Base-by-base conservation (phyloP, 2,329 filamentous ascomycete species). In the Aspergillus intermedius region DNA sequence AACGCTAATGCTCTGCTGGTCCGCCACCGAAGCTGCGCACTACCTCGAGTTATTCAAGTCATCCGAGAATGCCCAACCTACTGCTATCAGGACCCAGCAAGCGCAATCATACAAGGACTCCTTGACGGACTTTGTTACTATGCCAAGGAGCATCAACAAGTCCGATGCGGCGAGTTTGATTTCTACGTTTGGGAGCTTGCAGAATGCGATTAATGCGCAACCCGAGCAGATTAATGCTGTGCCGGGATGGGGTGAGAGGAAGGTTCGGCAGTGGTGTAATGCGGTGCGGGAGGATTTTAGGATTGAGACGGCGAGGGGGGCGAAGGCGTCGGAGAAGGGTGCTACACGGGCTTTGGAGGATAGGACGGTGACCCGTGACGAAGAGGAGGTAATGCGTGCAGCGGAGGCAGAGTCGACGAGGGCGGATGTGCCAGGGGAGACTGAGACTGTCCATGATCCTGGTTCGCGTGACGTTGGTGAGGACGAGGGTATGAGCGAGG, bases 11-110 rank as follows among this genome's bases (percentile, higher is more conserved):
- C 77, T 97, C 6, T 95, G 89, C 72, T 98, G 93, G 93, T 91
- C 87, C 5, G 88, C 91, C 13, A 86, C 88, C 50, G 93, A 98
- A 73, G 91, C 91, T 2, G 93, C 88, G 0, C 84, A 91, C 60
- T 98, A 98, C 63, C 77, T 98, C 21, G 93, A 97, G 65, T 76
- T 95, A 8, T 97, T 91, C 77, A 98, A 98, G 69, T 88, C 86
- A 1, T 95, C 90, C 61, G 93, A 98, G 70, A 84, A 95, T 65
- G 88, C 91, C 30, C 87, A 90, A 22, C 79, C 82, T 3, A 82
- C 82, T 0, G 86, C 87, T 28, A 97, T 98, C 67, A 84, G 85
- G 50, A 89, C 90, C 9, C 86, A 89, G 58, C 90, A 95, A 68
- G 83, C 87, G 1, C 86, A 84, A 17, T 84, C 82, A 46, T 97